A percentile compares a stretch with the other conserved stretches of the same genome.
phyloP scores from a whole-genome alignment of 2,329 filamentous ascomycete species.

The Arthroderma sp. region DNA sequence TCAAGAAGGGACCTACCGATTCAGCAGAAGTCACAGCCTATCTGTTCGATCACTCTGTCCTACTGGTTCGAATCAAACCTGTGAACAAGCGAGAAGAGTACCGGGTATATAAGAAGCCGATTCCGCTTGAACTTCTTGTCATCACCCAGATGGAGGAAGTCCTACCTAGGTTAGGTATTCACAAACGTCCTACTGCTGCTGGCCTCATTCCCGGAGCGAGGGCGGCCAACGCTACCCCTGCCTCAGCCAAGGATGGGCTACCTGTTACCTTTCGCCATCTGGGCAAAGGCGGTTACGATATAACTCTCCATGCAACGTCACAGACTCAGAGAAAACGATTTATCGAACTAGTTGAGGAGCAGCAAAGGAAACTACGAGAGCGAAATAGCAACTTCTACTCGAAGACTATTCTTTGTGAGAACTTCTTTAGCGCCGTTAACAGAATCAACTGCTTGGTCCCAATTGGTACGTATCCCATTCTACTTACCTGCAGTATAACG shows the following conservation, averaged over 20 bases:
- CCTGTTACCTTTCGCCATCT: constrained; percentile 95
- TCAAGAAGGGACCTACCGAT: constrained; percentile 88
- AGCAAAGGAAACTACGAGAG: constrained; percentile 75
- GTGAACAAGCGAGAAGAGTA: constrained; percentile 89
- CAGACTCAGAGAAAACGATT: constrained; percentile 85
- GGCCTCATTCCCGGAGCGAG: constrained; percentile 60
- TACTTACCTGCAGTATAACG: constrained; percentile 1
- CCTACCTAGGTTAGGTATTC: constrained; percentile 63
- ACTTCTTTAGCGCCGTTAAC: constrained; percentile 82
- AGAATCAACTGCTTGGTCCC: constrained; percentile 91
- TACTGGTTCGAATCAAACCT: constrained; percentile 81
- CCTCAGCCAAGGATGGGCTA: constrained; percentile 60
- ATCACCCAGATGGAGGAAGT: constrained; percentile 98
- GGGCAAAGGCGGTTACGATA: constrained; percentile 87
- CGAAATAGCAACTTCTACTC: constrained; percentile 57
- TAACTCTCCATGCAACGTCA: constrained; percentile 76
- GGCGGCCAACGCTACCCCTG: constrained; percentile 36
- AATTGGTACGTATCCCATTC: constrained; percentile 50
- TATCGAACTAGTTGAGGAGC: constrained; percentile 87
- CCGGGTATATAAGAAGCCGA: constrained; percentile 89
- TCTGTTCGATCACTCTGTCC: constrained; percentile 88
- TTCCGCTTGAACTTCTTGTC: constrained; percentile 80
- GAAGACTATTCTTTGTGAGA: constrained; percentile 59
- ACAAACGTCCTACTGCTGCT: constrained; percentile 70
- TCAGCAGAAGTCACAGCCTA: constrained; percentile 85